phyloP scores from a whole-genome alignment of 2,329 filamentous ascomycete genomes.

The Stachybotrys chartarum region DNA sequence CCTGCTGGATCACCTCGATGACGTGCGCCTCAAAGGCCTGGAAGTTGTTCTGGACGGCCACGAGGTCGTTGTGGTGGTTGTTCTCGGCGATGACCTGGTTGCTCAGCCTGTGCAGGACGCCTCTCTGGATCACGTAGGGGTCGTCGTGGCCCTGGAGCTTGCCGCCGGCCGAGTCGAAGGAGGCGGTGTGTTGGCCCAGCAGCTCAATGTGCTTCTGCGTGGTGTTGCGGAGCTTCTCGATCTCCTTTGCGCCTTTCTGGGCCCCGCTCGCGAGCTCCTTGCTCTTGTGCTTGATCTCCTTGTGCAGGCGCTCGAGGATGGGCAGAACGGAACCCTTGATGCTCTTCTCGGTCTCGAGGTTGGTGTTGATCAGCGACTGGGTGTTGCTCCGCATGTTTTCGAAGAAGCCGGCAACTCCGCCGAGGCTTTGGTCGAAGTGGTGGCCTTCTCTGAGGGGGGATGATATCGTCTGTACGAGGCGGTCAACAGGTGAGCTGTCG shows the following conservation, averaged over 20 bases:
- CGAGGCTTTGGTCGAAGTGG: slow-evolving; percentile 87
- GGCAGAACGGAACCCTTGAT: slow-evolving; percentile 82
- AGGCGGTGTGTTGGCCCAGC: slow-evolving; percentile 76
- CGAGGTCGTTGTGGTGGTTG: slow-evolving; percentile 85
- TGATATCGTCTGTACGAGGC: slow-evolving; percentile 62
- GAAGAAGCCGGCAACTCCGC: slow-evolving; percentile 82
- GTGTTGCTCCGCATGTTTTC: slow-evolving; percentile 93
- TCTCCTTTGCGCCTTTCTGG: slow-evolving; percentile 78
- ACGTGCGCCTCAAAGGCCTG: slow-evolving; percentile 81
- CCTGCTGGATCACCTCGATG: slow-evolving; percentile 72
- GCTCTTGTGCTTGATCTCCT: slow-evolving; percentile 92
- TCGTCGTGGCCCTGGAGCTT: slow-evolving; percentile 68
- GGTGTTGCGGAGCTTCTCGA: slow-evolving; percentile 76
- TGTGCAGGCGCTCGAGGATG: slow-evolving; percentile 82
- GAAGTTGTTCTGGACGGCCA: slow-evolving; percentile 88
- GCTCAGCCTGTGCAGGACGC: slow-evolving; percentile 75
- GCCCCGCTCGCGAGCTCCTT: slow-evolving; percentile 83
- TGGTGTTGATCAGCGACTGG: slow-evolving; percentile 81
- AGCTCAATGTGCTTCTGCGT: slow-evolving; percentile 97
- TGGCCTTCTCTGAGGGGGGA: slow-evolving; percentile 81
- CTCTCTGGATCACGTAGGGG: slow-evolving; percentile 80
- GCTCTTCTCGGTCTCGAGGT: slow-evolving; percentile 84
- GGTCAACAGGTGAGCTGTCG: not conserved
- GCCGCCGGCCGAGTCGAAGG: slow-evolving; percentile 68
- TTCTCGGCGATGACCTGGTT: slow-evolving; percentile 94